These are phyloP conservation scores for Curvularia hawaiiensis DNA, from an alignment of 2,329 filamentous ascomycete genomes.

Conservation along the genomic window DNA sequence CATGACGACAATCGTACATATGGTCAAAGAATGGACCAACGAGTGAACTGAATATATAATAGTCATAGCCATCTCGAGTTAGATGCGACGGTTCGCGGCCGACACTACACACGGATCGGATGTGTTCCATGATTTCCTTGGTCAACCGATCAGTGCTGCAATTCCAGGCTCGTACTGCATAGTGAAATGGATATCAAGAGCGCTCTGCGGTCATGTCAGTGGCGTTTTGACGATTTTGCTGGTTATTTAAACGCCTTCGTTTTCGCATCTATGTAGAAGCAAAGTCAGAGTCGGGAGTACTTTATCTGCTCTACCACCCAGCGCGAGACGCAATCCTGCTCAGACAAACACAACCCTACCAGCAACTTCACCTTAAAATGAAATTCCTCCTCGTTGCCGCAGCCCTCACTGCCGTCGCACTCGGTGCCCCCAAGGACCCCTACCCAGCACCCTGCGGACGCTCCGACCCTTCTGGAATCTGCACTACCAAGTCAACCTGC, in stretches of 20 bases:
- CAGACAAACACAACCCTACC: background rate
- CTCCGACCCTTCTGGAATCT: constrained; percentile 35
- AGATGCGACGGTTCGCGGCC: background rate
- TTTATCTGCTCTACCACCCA: background rate
- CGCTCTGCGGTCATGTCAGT: constrained; percentile 12
- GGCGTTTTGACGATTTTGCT: constrained; percentile 6
- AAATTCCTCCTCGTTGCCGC: constrained; percentile 20
- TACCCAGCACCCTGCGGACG: constrained; percentile 39
- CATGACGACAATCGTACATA: constrained; percentile 5
- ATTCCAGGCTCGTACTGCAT: constrained; percentile 8
- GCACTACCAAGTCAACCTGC: constrained; percentile 33
- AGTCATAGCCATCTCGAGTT: constrained; percentile 8
- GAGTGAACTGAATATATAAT: constrained; percentile 2
- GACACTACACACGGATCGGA: constrained; percentile 6
- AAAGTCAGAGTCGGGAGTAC: background rate
- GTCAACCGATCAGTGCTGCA: constrained; percentile 2
- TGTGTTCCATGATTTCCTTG: background rate
- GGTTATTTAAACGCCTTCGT: constrained; percentile 16
- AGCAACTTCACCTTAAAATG: constrained; percentile 14
- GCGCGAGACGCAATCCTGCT: background rate
- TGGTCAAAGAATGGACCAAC: constrained; percentile 5
- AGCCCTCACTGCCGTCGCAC: constrained; percentile 22
- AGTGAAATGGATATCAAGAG: background rate
- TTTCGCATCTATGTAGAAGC: background rate
- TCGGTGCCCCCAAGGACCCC: constrained; percentile 30